Base-by-base conservation (phyloP, 2,329 filamentous ascomycete species). In the Onygenales sp. region DNA sequence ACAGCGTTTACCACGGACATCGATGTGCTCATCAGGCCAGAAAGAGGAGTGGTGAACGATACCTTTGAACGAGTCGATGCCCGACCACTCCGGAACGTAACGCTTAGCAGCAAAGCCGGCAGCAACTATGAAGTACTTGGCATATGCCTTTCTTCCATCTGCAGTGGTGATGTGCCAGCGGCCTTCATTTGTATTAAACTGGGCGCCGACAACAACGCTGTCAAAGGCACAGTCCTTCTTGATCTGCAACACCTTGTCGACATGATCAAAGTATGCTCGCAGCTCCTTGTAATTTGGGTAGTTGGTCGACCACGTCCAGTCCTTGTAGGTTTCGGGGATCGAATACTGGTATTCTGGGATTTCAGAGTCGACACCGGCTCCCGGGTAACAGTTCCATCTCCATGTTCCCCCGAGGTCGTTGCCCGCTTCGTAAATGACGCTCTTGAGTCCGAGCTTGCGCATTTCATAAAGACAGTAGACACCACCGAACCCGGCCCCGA, bases 1-100 rank as follows among this genome's bases (percentile, higher is more conserved):
- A 50, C 80, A 76, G 14, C 76, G 74, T 64, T 86, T 86, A 46
- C 75, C 75, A 43, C 73, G 73, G 32, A 82, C 74, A 50, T 79
- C 72, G n/a, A 85, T 71, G 5, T 77, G 72, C 3, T 75, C 68
- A 7, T 80, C 72, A 1, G 82, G 81, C 82, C 82, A 84, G 64
- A 79, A 79, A 1, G 79, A 81, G 0, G 79, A 78, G 63, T 84
- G 81, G 59, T 81, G 75, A 10, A 83, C 74, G 13, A 74, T 64
- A 17, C 83, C 83, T 53, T 80, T 74, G 72, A 83, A 86, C 32
- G 56, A 55, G 7, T 68, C 60, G 14, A 63, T 32, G 1, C 74
- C 75, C 0, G 63, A 56, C 61, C 64, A 72, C 8, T 66, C 61
- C 0, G 75, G 74, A 38, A 73, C 65, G 50, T 76, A 68, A 0